Base-by-base conservation (phyloP, 2,329 filamentous ascomycete species). In the Fusarium sororula region DNA sequence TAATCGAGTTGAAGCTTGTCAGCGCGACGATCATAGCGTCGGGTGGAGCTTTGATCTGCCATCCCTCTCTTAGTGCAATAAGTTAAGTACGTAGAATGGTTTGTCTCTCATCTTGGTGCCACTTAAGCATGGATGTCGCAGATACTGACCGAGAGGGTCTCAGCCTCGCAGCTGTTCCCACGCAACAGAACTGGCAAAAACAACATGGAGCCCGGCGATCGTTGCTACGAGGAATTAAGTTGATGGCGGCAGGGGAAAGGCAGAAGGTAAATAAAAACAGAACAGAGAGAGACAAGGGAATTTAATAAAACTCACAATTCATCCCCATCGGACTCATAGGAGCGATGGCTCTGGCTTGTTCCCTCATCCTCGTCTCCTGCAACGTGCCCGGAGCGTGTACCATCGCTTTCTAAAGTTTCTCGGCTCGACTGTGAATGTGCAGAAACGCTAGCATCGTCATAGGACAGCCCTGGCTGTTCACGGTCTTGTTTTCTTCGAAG, bases 401-500 rank as follows among this genome's bases (percentile, higher is more conserved):
- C 78, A 60, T 83, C 81, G 77, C 80, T 81, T 42, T 80, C 80
- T 72, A 81, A 80, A 80, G 83, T 82, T 69, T 79, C 84, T 77
- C 73, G 84, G 80, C 77, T 86, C 77, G 70, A 81, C 79, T 73
- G 82, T 74, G 76, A 83, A 79, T 59, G 76, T 44, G 76, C 74
- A 68, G 77, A 79, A 70, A 82, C 75, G 71, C 82, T 78, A 73
- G 78, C 58, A 68, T 75, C 70, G 57, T 72, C 77, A 64, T 76
- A 70, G 41, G 66, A 74, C 60, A 71, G 77, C 63, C 78, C 75
- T 48, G 77, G 76, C 17, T 73, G 61, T 81, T 85, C 75, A 80
- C 81, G 72, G 20, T 85, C 84, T 62, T 86, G 83, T 79, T 84
- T 87, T 80, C 83, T 86, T 64, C 83, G 84, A 54, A 86, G 84